Percentiles rank a stretch among this genome's conserved stretches.
Conservation (phyloP, 2,329 filamentous ascomycete species). For the Chaetomiaceae sp. region DNA sequence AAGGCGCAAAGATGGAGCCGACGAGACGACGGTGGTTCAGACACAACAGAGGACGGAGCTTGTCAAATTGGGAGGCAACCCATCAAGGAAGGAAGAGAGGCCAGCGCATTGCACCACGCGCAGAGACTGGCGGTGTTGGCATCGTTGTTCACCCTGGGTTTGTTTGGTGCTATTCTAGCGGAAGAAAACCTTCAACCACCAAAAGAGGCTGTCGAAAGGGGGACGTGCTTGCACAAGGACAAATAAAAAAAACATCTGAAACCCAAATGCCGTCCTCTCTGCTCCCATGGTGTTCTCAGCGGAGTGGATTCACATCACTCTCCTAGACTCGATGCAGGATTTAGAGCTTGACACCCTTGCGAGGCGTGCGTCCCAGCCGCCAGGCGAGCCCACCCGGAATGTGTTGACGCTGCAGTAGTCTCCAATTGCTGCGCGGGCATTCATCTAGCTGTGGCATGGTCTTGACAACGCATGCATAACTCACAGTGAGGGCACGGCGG, state of each 20-base stretch:
- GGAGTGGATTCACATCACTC: too few species aligned
- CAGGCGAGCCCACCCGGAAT: not conserved
- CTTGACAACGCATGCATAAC: not conserved
- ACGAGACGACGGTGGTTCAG: not conserved
- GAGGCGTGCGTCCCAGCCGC: not conserved
- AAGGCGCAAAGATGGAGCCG: not conserved
- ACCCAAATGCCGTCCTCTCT: not conserved
- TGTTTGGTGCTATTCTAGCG: not conserved
- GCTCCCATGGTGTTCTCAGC: not conserved
- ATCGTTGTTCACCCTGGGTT: not conserved
- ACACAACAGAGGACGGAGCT: not conserved
- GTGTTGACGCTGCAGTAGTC: not conserved
- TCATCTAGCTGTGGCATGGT: not conserved
- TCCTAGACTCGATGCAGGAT: not conserved
- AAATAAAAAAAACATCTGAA: slow-evolving; percentile 1
- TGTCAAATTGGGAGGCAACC: not conserved
- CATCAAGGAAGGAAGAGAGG: not conserved
- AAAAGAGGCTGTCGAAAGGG: slow-evolving; percentile 4
- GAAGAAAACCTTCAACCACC: not conserved
- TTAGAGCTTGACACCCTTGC: too few species aligned
- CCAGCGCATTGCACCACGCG: not conserved
- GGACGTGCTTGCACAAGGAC: slow-evolving; percentile 11
- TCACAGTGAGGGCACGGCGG: not conserved
- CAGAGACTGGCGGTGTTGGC: not conserved
- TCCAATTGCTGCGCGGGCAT: not conserved